phyloP scores from a whole-genome alignment of 1,139 yeast genomes.

The Arxiozyma slooffiae region DNA sequence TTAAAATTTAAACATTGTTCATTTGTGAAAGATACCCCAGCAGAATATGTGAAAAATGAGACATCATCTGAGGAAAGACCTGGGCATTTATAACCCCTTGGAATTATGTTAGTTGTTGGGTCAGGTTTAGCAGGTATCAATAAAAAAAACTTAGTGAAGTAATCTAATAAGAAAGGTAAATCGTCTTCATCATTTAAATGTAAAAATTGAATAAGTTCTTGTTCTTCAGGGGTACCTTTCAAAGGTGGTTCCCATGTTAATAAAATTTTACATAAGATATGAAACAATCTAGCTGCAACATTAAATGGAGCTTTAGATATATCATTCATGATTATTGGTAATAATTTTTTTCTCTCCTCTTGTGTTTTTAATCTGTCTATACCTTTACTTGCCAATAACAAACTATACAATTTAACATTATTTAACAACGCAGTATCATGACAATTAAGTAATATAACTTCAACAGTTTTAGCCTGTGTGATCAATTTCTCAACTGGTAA shows the following conservation, averaged over 20 bases:
- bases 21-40: constrained; percentile 51
- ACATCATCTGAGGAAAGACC: constrained; percentile 53
- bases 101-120: constrained; percentile 30
- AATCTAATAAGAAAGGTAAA: constrained; percentile 37
- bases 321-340: constrained; percentile 42
- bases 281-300: constrained; percentile 52
- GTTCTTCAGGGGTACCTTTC: constrained; percentile 38
- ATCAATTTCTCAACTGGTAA: constrained; percentile 57
- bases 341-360: constrained; percentile 32
- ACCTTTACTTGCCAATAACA: constrained; percentile 59
- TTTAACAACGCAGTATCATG: constrained; percentile 35
- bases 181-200: constrained; percentile 28
- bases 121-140: constrained; percentile 39
- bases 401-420: constrained; percentile 53
- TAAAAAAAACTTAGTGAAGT: constrained; percentile 48
- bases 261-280: constrained; percentile 48
- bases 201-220: constrained; percentile 30
- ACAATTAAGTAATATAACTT: not conserved
- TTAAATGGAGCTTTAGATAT: constrained; percentile 34
- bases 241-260: constrained; percentile 43
- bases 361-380: constrained; percentile 39
- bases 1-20: constrained; percentile 43
- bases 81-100: constrained; percentile 42
- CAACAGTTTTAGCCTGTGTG: constrained; percentile 51
- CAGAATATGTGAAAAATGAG: constrained; percentile 53